Conservation (phyloP, 2,329 filamentous ascomycete genomes). For the Capronia epimyces region DNA sequence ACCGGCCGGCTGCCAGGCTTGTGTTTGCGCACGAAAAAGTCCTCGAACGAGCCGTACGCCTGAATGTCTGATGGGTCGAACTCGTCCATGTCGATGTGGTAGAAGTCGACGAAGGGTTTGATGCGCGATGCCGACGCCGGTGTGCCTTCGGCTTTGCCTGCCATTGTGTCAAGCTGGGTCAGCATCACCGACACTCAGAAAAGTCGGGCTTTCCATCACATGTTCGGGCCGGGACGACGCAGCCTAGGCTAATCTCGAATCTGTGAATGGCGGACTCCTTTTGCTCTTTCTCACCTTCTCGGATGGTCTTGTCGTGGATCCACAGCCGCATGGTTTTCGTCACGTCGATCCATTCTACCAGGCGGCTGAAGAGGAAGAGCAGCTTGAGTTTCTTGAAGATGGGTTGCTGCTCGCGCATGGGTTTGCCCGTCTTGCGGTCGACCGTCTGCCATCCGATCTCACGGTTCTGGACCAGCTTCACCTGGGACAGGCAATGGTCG, state of each 20-base stretch:
- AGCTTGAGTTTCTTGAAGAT: slow-evolving; percentile 41
- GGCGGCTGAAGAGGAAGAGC: slow-evolving; percentile 40
- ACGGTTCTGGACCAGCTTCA: slow-evolving; percentile 30
- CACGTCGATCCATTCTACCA: slow-evolving; percentile 39
- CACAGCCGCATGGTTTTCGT: slow-evolving; percentile 37
- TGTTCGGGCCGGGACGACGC: too few relatives aligned
- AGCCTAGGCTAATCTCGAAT: too few relatives aligned
- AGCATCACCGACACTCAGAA: not conserved
- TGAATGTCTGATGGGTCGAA: slow-evolving; percentile 70
- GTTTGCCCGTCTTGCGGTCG: slow-evolving; percentile 34
- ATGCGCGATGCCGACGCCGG: slow-evolving; percentile 83
- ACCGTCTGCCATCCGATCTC: slow-evolving; percentile 34
- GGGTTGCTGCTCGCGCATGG: slow-evolving; percentile 39
- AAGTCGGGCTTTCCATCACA: too few relatives aligned
- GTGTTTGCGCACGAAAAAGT: slow-evolving; percentile 93
- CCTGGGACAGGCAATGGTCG: not conserved
- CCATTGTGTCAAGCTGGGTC: not conserved
- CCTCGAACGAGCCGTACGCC: slow-evolving; percentile 87
- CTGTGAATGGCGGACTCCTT: too few relatives aligned
- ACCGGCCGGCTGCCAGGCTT: slow-evolving; percentile 83
- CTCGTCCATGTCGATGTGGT: slow-evolving; percentile 87
- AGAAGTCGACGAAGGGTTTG: slow-evolving; percentile 84
- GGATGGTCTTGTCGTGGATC: slow-evolving; percentile 36
- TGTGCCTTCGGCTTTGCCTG: slow-evolving; percentile 89
- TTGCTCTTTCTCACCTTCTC: slow-evolving; percentile 28